Evolutionary conservation across 202 grass and related monocot species (phyloP).

Genomic region (Zoysia matrella): DNA sequence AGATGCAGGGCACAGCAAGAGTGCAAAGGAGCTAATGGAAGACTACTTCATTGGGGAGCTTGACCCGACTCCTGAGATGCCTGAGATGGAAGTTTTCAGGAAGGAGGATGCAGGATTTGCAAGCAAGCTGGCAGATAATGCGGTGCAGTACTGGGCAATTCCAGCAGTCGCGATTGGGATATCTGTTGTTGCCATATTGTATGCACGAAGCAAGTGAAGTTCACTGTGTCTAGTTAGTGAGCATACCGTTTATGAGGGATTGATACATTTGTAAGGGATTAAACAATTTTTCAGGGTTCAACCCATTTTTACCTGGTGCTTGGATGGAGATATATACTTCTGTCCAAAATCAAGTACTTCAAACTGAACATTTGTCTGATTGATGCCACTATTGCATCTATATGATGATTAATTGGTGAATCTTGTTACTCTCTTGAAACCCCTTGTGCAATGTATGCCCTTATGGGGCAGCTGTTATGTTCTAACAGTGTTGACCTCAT

Average conservation of each 20-base stretch:
- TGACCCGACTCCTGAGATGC: conserved; percentile 55
- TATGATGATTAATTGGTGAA: background rate
- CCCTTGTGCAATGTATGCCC: background rate
- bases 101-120: conserved; percentile 54
- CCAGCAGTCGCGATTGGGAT: conserved; percentile 58
- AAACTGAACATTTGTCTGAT: conserved; percentile 35
- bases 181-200: conserved; percentile 62
- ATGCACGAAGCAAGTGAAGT: conserved; percentile 58
- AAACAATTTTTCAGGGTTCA: conserved; percentile 11
- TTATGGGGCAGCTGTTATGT: conserved; percentile 17
- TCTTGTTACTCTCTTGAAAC: conserved; percentile 9
- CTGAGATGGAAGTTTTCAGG: conserved; percentile 75
- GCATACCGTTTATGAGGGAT: conserved; percentile 18
- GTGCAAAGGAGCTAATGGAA: conserved; percentile 74
- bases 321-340: conserved; percentile 33
- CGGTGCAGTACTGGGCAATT: conserved; percentile 48
- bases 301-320: conserved; percentile 38
- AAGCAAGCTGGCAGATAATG: conserved; percentile 48
- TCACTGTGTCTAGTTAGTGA: conserved; percentile 13
- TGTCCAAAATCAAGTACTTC: conserved; percentile 24
- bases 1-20: conserved; percentile 80
- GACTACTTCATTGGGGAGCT: conserved; percentile 83
- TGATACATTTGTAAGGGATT: too few species aligned
- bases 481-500: background rate
- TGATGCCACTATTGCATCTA: conserved; percentile 31